phyloP scores from a whole-genome alignment of 2,329 filamentous ascomycete species.

The Diaporthe sp. region DNA sequence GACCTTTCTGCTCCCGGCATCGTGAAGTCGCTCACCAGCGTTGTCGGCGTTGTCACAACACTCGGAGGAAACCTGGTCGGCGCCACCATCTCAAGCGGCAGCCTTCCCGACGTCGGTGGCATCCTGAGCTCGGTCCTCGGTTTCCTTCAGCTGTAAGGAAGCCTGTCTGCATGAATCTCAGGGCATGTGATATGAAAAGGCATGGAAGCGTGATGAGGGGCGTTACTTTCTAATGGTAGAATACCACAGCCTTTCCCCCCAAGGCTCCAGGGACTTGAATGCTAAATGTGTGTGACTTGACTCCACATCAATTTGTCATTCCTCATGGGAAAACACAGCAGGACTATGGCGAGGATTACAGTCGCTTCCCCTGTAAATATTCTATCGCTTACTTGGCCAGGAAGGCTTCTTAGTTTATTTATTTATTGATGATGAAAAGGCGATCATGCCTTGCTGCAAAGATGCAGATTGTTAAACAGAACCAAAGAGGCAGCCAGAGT shows the following conservation, averaged over 20 bases:
- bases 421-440: neutral
- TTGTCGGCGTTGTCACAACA: conserved; percentile 17
- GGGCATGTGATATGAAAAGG: conserved; percentile 18
- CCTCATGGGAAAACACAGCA: conserved; percentile 5
- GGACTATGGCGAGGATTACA: neutral
- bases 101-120: conserved; percentile 10
- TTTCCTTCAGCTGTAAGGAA: conserved; percentile 12
- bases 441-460: neutral
- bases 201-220: conserved; percentile 5
- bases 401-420: neutral
- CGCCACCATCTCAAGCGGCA: neutral
- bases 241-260: neutral
- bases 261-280: conserved; percentile 10
- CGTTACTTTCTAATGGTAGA: conserved; percentile 2
- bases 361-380: neutral
- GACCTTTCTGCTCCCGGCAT: neutral
- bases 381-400: neutral
- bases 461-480: neutral
- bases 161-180: neutral
- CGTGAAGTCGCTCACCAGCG: conserved; percentile 14
- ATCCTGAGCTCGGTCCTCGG: conserved; percentile 25
- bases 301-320: conserved; percentile 1
- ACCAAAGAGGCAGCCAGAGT: neutral
- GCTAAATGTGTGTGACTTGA: neutral
- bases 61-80: conserved; percentile 23